A percentile compares a stretch with the other conserved stretches of the same genome.
phyloP scores from a whole-genome alignment of 2,329 filamentous ascomycete species.

The Dothidotthia symphoricarpi region DNA sequence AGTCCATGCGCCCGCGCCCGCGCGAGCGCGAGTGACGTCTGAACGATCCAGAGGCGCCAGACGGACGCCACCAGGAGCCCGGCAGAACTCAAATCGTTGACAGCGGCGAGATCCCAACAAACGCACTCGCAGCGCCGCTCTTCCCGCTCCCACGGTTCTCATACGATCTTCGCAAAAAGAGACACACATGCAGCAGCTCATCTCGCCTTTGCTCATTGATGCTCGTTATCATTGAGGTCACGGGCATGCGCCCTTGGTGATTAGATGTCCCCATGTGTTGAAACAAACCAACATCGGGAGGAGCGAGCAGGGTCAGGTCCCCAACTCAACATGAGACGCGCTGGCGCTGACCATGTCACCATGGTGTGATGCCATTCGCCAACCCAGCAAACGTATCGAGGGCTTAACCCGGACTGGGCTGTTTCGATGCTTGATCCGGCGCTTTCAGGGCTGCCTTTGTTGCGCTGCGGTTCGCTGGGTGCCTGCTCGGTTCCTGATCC shows the following conservation, averaged over 20 bases:
- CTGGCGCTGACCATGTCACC: constrained; percentile 17
- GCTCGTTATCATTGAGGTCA: too few relatives aligned
- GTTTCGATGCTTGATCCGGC: constrained; percentile 8
- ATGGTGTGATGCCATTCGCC: constrained; percentile 16
- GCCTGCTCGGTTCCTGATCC: constrained; percentile 17
- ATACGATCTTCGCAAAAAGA: too few relatives aligned
- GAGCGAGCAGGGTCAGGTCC: constrained; percentile 1
- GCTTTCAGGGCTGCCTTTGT: constrained; percentile 6
- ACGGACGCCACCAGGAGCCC: too few relatives aligned
- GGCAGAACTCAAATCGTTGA: too few relatives aligned
- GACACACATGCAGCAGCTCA: too few relatives aligned
- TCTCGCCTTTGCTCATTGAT: too few relatives aligned
- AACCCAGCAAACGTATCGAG: constrained; percentile 10
- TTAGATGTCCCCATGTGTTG: too few relatives aligned
- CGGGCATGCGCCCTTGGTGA: too few relatives aligned
- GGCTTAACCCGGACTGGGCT: constrained; percentile 16
- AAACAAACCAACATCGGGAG: not conserved
- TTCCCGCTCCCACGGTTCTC: too few relatives aligned
- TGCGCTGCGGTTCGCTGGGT: constrained; percentile 19
- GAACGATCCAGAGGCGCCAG: too few relatives aligned
- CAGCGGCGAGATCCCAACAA: not conserved
- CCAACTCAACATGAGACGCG: constrained; percentile 28
- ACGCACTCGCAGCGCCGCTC: not conserved
- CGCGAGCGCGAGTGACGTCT: too few relatives aligned
- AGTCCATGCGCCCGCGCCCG: too few relatives aligned